phyloP scores from a whole-genome alignment of 1,139 yeast genomes.

The Pichia sp. region DNA sequence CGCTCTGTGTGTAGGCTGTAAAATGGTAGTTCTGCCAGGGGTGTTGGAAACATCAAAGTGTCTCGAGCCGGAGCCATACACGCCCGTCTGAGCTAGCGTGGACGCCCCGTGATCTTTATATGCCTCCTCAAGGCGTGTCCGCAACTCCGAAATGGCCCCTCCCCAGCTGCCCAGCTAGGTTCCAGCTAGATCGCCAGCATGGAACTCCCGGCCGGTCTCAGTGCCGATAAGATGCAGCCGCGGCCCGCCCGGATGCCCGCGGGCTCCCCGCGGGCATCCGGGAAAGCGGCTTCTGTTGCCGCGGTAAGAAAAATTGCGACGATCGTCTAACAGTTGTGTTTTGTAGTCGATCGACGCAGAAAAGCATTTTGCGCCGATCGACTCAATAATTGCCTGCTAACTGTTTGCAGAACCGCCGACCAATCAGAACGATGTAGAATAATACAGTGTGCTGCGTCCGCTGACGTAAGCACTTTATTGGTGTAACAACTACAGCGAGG shows the following conservation, averaged over 20 bases:
- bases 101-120: not conserved
- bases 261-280: not conserved
- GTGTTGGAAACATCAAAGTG: too few species aligned
- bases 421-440: slow-evolving; percentile 3
- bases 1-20: too few species aligned
- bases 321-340: too few species aligned
- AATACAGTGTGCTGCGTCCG: not conserved
- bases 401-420: not conserved
- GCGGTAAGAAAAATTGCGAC: not conserved
- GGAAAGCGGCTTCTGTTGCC: not conserved
- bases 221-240: not conserved
- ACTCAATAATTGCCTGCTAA: not conserved
- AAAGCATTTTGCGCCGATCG: not conserved
- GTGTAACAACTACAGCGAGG: not conserved
- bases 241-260: not conserved
- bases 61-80: too few species aligned
- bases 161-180: not conserved
- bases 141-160: not conserved
- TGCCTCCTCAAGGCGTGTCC: not conserved
- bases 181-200: not conserved
- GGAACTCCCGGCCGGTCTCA: not conserved
- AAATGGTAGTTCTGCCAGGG: not conserved
- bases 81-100: not conserved
- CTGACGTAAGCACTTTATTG: slow-evolving; percentile 1
- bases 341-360: not conserved